Conservation (phyloP, 1,139 yeast species). For the Candida freyschussii region DNA sequence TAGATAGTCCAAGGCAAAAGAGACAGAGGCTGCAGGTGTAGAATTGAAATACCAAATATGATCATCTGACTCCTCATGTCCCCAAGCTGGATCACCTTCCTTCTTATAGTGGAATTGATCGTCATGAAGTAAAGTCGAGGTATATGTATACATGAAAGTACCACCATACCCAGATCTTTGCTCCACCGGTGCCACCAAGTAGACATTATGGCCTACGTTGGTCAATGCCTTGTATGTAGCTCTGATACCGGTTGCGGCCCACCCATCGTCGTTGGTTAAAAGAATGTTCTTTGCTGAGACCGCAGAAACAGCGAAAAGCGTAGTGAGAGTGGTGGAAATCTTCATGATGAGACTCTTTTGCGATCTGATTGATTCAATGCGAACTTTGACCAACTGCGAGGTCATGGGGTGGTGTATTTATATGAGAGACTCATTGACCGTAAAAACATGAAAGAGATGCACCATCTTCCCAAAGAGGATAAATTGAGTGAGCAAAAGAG, state of each 20-base stretch:
- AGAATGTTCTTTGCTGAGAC: conserved; percentile 40
- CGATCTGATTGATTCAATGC: no score
- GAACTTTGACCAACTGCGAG: no score
- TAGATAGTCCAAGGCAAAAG: conserved; percentile 38
- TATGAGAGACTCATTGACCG: no score
- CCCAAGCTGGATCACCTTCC: conserved; percentile 42
- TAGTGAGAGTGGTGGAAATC: conserved; percentile 8
- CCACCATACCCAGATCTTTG: conserved; percentile 62
- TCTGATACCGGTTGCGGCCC: conserved; percentile 56
- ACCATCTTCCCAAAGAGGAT: no score
- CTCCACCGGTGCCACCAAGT: conserved; percentile 52
- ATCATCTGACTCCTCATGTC: conserved; percentile 34
- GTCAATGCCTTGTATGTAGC: conserved; percentile 52
- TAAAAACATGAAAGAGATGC: no score
- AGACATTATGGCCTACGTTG: conserved; percentile 51
- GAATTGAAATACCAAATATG: conserved; percentile 46
- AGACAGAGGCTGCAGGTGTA: conserved; percentile 40
- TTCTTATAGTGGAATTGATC: conserved; percentile 38
- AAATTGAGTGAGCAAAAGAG: no score
- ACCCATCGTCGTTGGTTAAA: conserved; percentile 57
- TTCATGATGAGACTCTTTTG: conserved; percentile 9
- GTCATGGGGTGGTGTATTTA: no score
- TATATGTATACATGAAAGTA: conserved; percentile 42
- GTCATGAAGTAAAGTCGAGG: conserved; percentile 30
- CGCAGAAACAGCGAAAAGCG: conserved; percentile 9